Base-by-base conservation (phyloP, 2,329 filamentous ascomycete species). In the Penicillium sp. region DNA sequence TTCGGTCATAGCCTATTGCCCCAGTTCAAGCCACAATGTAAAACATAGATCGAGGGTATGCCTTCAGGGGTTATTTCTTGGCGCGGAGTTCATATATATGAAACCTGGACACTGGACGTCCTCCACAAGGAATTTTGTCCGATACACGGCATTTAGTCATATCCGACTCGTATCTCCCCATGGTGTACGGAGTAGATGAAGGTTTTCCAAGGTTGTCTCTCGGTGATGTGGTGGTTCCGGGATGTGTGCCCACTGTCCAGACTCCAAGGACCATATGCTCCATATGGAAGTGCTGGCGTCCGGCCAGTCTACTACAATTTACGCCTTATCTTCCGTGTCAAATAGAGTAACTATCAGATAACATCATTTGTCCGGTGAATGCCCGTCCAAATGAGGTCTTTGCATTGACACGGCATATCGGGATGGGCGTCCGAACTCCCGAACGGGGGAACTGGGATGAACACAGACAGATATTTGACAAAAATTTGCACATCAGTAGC, bases 31-130 rank as follows among this genome's bases (percentile, higher is more conserved):
- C 35, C 44, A 36, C 38, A 53, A 31, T 35, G 34, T 25, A 43
- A 38, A 36, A 22, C 27, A 33, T 25, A 25, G 8, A 37, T 22
- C 12, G 33, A 14, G 25, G 11, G 12, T 41, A 34, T 16, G 41
- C 27, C 16, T 16, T 19, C 22, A 43, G n/a, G 39, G 34, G 16
- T 4, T 22, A 30, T 18, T 30, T 6, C 52, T 55, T 56, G 54
- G 54, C 48, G 40, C 30, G 16, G 41, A 46, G 16, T 52, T 56
- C 48, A 57, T 56, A 27, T 54, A 57, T 56, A 50, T 52, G 46
- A 56, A 51, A 54, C 55, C 46, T 25, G 37, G 40, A 46, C 48
- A 22, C 5, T n/a, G n/a, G n/a, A n/a, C n/a, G 42, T 50, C 48
- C 31, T 46, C 13, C 22, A 27, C 46, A 34, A 38, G 37, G 28